A percentile compares a stretch with the other conserved stretches of the same genome.
phyloP scores from a whole-genome alignment of 352 stramenopile genomes.

The Pythium pyrilobum region DNA sequence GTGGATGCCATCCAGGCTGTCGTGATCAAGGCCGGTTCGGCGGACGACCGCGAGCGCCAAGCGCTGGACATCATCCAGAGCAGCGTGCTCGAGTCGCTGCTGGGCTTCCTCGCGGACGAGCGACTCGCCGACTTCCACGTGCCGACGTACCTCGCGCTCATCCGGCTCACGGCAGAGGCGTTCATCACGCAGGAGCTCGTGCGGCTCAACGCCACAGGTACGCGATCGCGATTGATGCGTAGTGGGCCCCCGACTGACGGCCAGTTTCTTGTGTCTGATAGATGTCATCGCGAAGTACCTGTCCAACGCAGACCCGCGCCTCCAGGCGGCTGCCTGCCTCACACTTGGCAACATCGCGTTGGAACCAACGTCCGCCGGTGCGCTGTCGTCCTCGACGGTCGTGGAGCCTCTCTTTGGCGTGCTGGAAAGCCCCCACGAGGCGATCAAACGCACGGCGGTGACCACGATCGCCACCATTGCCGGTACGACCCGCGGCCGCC shows the following conservation, averaged over 20 bases:
- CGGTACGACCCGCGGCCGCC: constrained; percentile 27
- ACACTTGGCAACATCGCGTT: constrained; percentile 61
- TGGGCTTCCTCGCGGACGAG: constrained; percentile 46
- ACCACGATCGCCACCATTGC: constrained; percentile 58
- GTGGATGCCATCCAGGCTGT: constrained; percentile 15
- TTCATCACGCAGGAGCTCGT: constrained; percentile 51
- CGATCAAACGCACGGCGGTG: constrained; percentile 47
- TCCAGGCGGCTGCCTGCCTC: constrained; percentile 59
- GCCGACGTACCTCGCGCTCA: constrained; percentile 57
- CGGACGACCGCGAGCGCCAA: constrained; percentile 30
- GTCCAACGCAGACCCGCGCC: constrained; percentile 37
- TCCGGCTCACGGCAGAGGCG: constrained; percentile 47
- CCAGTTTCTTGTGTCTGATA: background rate
- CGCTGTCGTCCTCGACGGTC: constrained; percentile 30
- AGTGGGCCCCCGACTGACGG: too few species aligned
- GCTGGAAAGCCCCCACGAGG: constrained; percentile 46
- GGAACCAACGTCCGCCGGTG: constrained; percentile 22
- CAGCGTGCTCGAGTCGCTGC: constrained; percentile 32
- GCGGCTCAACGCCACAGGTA: constrained; percentile 33
- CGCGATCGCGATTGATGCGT: background rate
- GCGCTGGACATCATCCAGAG: constrained; percentile 56
- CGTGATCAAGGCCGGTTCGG: constrained; percentile 7
- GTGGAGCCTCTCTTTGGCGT: constrained; percentile 38
- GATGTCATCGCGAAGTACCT: constrained; percentile 38
- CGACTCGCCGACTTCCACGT: constrained; percentile 54